Base-by-base conservation (phyloP, 371 early-diverging fungal genomes). In the Mortierella sp. region DNA sequence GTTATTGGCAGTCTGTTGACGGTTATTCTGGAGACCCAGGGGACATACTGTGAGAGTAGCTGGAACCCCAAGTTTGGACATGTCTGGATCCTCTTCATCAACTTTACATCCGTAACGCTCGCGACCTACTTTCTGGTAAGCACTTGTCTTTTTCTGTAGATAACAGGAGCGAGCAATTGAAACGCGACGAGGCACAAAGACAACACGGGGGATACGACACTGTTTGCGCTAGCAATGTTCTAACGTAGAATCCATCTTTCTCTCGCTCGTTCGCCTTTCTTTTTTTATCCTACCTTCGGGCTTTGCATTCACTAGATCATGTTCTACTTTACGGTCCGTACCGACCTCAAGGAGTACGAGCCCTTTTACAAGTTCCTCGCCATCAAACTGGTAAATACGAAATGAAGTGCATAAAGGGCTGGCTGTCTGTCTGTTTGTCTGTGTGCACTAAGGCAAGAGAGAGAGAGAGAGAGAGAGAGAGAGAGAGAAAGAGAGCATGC, bases 271-370 rank as follows among this genome's bases (percentile, higher is more conserved):
- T 8, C 48, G 13, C 48, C 57, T 46, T 14, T n/a, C 46, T 50
- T 71, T n/a, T 51, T 44, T 73, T 76, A 14, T n/a, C 54, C 2
- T 76, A 26, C 31, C 53, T 19, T 14, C 31, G 14, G 26, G 16
- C 31, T 59, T 21, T 51, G 0, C 46, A 57, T 28, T 51, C 21
- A 21, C 21, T 74, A 86, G 86, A 91, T 93, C 83, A 89, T 93
- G 84, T 87, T 93, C 71, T 92, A 92, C 51, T 83, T 93, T 9
- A 87, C 91, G 5, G 85, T 93, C 26, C 91, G 74, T 3, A 78
- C 76, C 5, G 87, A 80, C n/a, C 64, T 86, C 50, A 86, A 86
- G 48, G 61, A 79, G 6, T 79, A 87, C 37, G 43, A 59, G 24
- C 88, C 88, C 1, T 87, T 88, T 70, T 83, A 79, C 72, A 88